A percentile compares a stretch with the other conserved stretches of the same genome.
Evolutionary conservation across 345 rosid genomes (phyloP).

Genomic region (Camelina laxa): DNA sequence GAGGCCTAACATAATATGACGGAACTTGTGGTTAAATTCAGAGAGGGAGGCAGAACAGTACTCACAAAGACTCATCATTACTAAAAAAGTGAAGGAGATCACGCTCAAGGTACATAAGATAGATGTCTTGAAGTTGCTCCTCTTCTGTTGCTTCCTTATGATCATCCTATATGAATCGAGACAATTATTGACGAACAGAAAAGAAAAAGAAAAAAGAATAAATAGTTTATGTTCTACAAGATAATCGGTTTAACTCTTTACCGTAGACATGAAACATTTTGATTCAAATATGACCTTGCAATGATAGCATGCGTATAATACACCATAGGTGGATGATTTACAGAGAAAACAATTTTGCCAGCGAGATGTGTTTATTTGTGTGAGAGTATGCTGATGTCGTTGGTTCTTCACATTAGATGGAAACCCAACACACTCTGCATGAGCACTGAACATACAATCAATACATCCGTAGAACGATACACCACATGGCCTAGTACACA

Average conservation of each 20-base stretch:
- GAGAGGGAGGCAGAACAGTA: too few species aligned
- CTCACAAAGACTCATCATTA: too few species aligned
- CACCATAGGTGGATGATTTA: background rate
- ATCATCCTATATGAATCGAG: background rate
- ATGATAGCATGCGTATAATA: background rate
- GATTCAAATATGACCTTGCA: background rate
- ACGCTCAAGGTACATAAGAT: constrained; percentile 14
- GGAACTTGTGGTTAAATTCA: background rate
- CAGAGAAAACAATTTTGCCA: background rate
- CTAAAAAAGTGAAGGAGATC: background rate
- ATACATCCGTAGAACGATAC: constrained; percentile 10
- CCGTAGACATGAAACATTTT: background rate
- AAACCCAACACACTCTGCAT: constrained; percentile 15
- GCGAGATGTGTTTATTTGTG: background rate
- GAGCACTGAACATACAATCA: background rate
- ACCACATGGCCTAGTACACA: constrained; percentile 11
- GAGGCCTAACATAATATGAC: background rate
- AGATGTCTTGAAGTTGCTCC: constrained; percentile 2
- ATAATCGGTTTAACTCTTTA: background rate
- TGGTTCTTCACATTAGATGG: background rate
- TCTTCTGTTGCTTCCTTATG: constrained; percentile 1
- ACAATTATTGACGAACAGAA: background rate
- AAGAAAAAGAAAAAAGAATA: too few species aligned
- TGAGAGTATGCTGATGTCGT: background rate
- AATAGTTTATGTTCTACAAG: background rate